Evolutionary conservation across 106 monocot species (phyloP), one percentile per base, ranked within the genome.

Genomic region (Amphibolis antarctica): DNA sequence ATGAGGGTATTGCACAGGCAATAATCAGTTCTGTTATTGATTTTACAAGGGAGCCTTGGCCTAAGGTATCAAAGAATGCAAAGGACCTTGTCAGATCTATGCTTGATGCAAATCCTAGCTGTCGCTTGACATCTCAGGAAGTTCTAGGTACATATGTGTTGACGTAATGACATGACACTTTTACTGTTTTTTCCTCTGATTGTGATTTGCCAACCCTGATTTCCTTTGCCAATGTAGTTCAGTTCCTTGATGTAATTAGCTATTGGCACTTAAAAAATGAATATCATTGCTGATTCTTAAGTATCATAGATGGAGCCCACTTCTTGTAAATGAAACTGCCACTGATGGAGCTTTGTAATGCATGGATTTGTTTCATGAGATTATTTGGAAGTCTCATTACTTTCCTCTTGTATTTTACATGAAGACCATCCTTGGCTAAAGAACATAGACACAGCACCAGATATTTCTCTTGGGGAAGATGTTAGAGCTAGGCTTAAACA

Each of bases 401-500:
- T 59, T 50, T 25, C 10, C 50, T 28, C 54, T 66, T 55, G 28
- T 49, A 6, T 71, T 63, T 59, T 53, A 15, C 53, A 59, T 71
- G 69, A 66, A 93, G 93, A 83, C 12, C 88, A 93, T 66, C 83
- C 88, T 43, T 93, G 93, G 93, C 66, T 93, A 20, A 78, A 68
- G 69, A 85, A 83, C 65, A 73, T 76, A 7, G 70, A 69, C 17
- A 56, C 10, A 58, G 78, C 75, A 57, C 85, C 88, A 12, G 83
- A 89, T 65, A 71, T 81, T 65, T 66, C 82, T 14, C 88, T 93
- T 50, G 93, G 93, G 44, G 88, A 93, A 49, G 69, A 69, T 46
- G 88, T 93, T 36, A 72, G 74, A 65, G 28, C 64, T 18, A 80
- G 88, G 58, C 69, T 92, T 17, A 80, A 80, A 67, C 85, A 93